Conservation (phyloP, 179 eudicot genomes). For the Spinacia oleracea region DNA sequence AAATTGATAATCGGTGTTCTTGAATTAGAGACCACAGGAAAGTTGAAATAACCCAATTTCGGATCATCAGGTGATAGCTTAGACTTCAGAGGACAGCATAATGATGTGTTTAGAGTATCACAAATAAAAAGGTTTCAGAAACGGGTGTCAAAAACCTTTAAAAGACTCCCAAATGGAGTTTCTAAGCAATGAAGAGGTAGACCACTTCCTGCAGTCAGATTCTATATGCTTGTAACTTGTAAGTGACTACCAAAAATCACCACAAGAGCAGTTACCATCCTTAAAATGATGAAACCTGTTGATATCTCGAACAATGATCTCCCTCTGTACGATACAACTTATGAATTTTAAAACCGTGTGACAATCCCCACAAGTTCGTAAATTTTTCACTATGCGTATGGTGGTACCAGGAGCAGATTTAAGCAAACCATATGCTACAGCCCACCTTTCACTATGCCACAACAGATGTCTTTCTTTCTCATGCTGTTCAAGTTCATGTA, state of each 20-base stretch:
- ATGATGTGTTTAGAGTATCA: not conserved
- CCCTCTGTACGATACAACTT: constrained; percentile 48
- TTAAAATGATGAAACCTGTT: constrained; percentile 82
- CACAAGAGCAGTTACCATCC: constrained; percentile 73
- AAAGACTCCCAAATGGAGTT: no score
- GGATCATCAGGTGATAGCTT: not conserved
- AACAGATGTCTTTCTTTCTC: constrained; percentile 77
- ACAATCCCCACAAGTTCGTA: constrained; percentile 80
- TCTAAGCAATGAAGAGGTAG: no score
- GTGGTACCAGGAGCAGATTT: constrained; percentile 60
- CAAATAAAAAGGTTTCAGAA: not conserved
- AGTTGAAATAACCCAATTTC: not conserved
- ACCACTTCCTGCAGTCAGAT: no score
- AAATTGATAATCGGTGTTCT: not conserved
- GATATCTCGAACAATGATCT: constrained; percentile 73
- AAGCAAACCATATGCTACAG: constrained; percentile 85
- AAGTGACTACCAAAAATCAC: constrained; percentile 71
- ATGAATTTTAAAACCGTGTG: constrained; percentile 68
- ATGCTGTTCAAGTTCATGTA: constrained; percentile 67
- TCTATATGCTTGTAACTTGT: not conserved
- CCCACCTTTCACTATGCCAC: constrained; percentile 84
- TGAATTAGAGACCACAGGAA: not conserved
- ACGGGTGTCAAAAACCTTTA: not conserved
- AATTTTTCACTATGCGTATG: constrained; percentile 71
- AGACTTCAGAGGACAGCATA: not conserved